Percentiles rank a stretch among this genome's conserved stretches.
Evolutionary conservation across 2,329 filamentous ascomycete species (phyloP).

Genomic region (Sarocladium strictum): DNA sequence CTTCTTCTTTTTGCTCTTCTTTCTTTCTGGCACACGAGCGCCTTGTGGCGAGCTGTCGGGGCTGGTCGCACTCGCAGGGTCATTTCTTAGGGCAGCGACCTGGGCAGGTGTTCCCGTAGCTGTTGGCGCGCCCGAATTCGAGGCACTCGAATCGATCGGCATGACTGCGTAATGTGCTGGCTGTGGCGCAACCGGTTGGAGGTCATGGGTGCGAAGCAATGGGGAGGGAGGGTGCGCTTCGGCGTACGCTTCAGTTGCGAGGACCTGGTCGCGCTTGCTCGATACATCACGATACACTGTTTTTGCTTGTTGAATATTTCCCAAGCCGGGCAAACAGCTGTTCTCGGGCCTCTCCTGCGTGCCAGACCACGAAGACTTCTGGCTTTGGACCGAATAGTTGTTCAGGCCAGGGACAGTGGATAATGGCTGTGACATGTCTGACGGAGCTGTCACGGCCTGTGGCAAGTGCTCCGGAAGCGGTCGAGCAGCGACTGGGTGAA

Average conservation of each 20-base stretch:
- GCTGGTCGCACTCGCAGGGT: conserved; percentile 43
- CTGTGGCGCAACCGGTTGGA: conserved; percentile 65
- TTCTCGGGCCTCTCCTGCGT: background rate
- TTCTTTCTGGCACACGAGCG: conserved; percentile 35
- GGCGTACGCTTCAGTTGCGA: conserved; percentile 18
- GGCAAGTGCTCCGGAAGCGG: background rate
- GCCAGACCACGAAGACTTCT: background rate
- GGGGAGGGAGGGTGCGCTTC: conserved; percentile 44
- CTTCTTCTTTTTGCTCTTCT: conserved; percentile 45
- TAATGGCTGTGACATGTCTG: background rate
- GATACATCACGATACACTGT: background rate
- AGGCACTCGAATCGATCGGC: conserved; percentile 12
- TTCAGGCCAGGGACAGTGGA: background rate
- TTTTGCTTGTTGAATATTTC: background rate
- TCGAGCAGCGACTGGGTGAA: background rate
- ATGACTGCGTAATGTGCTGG: conserved; percentile 22
- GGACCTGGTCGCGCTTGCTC: conserved; percentile 11
- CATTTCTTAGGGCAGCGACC: conserved; percentile 49
- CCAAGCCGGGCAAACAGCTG: background rate
- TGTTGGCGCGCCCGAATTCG: conserved; percentile 23
- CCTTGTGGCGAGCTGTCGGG: conserved; percentile 56
- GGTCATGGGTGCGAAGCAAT: conserved; percentile 67
- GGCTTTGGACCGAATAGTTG: background rate
- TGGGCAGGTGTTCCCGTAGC: conserved; percentile 31
- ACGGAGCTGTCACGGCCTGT: background rate